Evolutionary conservation across 1,139 yeast species (phyloP), one percentile per base, ranked within the genome.

Genomic region (Debaryomycetaceae sp.): DNA sequence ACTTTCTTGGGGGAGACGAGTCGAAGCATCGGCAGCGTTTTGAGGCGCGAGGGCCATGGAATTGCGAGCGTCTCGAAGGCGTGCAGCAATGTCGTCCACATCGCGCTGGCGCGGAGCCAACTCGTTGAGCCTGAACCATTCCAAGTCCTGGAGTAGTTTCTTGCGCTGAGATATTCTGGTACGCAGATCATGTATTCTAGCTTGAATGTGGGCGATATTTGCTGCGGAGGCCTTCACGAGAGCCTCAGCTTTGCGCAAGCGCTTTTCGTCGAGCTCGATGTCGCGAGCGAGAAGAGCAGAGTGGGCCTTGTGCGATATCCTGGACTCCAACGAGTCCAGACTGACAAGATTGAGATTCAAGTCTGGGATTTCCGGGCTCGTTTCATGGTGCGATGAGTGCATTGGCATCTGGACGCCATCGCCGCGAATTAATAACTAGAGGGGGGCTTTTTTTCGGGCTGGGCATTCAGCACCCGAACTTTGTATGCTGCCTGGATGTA

Each of bases 301-400:
- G 37, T 76, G 75, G 1, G 95, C 96, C 52, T 71, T 61, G 27
- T 62, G 62, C 12, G 86, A 85, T 24, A 87, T 78, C 35, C 70
- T 59, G 27, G 73, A 59, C 44, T 85, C 97, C 13, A 87, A 55
- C 15, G 75, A 76, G 33, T 69, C 75, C 49, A 87, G 96, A 40
- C 81, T 86, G 36, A 83, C 73, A 4, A 80, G 58, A 42, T 60
- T 61, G 27, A 55, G 57, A 13, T n/a, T n/a, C n/a, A n/a, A n/a
- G n/a, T n/a, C n/a, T n/a, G n/a, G n/a, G n/a, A n/a, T n/a, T n/a
- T n/a, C n/a, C n/a, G n/a, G n/a, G n/a, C n/a, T n/a, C n/a, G n/a
- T n/a, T n/a, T n/a, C n/a, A n/a, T n/a, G n/a, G n/a, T n/a, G n/a
- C n/a, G n/a, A n/a, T n/a, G n/a, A n/a, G n/a, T n/a, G n/a, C n/a